phyloP scores from a whole-genome alignment of 1,284 basidiomycete species.

The Malassezia globosa region DNA sequence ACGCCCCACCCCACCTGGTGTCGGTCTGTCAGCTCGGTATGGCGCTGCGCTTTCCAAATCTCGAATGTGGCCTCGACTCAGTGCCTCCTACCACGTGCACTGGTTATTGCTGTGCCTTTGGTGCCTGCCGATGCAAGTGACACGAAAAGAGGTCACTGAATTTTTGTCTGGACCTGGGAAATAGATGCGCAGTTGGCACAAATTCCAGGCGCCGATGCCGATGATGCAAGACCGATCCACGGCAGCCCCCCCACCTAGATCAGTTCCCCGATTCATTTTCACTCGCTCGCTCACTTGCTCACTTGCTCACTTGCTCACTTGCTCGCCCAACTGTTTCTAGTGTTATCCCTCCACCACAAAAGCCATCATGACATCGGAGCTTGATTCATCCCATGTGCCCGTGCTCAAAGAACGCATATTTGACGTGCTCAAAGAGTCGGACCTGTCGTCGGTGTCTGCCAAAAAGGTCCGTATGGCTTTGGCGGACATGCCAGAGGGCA shows the following conservation, averaged over 20 bases:
- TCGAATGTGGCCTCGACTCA: background rate
- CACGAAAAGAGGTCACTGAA: no score
- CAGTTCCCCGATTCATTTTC: no score
- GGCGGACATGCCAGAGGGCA: conserved; percentile 23
- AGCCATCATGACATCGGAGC: background rate
- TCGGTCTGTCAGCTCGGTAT: background rate
- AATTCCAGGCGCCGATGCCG: no score
- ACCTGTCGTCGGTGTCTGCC: conserved; percentile 35
- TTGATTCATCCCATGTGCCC: conserved; percentile 13
- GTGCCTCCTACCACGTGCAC: background rate
- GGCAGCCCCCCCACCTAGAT: no score
- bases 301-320: no score
- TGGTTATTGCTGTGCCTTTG: no score
- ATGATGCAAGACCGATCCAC: no score
- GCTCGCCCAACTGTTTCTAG: background rate
- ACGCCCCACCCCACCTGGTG: background rate
- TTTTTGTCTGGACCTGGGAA: no score
- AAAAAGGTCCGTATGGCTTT: conserved; percentile 34
- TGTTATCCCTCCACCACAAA: background rate
- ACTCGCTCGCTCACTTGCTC: no score
- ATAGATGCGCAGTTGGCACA: no score
- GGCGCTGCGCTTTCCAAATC: no score
- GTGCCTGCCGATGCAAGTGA: no score
- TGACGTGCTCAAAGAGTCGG: conserved; percentile 36
- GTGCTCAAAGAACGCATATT: conserved; percentile 32